Percentiles rank a stretch among this genome's conserved stretches.
Conservation (phyloP, 148 eudicot species). For the Limonium bicolor region DNA sequence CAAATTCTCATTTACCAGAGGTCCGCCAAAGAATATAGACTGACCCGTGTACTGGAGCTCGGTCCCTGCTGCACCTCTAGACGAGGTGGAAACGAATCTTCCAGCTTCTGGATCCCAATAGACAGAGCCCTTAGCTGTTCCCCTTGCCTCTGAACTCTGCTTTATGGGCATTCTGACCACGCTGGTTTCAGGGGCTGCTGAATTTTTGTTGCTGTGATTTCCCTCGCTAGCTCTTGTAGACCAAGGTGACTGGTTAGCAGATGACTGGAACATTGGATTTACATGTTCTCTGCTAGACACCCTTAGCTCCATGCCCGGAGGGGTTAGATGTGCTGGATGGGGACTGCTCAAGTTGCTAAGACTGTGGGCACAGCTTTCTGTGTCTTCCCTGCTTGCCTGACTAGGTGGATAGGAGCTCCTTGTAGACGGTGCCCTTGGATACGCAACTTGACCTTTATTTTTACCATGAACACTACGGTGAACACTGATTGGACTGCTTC, state of each 20-base stretch:
- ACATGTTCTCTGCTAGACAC: constrained; percentile 31
- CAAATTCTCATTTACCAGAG: constrained; percentile 36
- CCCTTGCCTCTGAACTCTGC: constrained; percentile 13
- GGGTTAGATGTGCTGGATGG: constrained; percentile 22
- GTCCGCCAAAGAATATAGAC: constrained; percentile 81
- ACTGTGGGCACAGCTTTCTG: constrained; percentile 45
- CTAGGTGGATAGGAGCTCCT: constrained; percentile 74
- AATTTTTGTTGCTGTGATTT: constrained; percentile 5
- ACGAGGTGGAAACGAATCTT: constrained; percentile 52
- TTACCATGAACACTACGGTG: constrained; percentile 28
- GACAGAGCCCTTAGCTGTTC: constrained; percentile 32
- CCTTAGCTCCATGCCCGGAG: constrained; percentile 22
- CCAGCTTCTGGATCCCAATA: constrained; percentile 85
- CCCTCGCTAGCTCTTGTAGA: constrained; percentile 24
- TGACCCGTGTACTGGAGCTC: constrained; percentile 36
- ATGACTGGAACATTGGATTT: constrained; percentile 52
- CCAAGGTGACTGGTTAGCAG: constrained; percentile 54
- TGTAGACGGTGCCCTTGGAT: constrained; percentile 30
- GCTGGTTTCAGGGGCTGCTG: background rate
- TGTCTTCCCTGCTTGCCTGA: constrained; percentile 58
- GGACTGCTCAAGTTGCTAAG: constrained; percentile 77
- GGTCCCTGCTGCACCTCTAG: constrained; percentile 5
- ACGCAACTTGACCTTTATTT: constrained; percentile 18
- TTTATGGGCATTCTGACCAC: constrained; percentile 9
- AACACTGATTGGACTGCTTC: constrained; percentile 62